These are phyloP conservation scores for Marasmius tenuissimus DNA, from an alignment of 1,284 basidiomycete genomes.

Conservation along the genomic window DNA sequence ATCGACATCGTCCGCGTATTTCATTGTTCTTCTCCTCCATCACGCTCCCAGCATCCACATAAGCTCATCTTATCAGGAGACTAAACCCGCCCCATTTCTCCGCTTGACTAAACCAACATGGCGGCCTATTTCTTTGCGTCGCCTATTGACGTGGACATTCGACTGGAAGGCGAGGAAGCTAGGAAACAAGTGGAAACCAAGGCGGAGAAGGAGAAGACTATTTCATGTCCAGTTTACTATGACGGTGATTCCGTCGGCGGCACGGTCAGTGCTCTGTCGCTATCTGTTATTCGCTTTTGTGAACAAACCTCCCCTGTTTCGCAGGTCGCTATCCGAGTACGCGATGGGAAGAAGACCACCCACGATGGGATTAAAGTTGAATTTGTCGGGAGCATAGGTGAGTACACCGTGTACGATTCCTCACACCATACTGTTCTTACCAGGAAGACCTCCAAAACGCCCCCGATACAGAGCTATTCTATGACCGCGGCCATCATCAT, in stretches of 20 bases:
- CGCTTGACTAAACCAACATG: constrained; percentile 39
- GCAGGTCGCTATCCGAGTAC: constrained; percentile 84
- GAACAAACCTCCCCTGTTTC: background rate
- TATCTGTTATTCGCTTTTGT: constrained; percentile 3
- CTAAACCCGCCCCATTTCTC: too few species aligned
- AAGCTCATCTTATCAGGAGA: too few species aligned
- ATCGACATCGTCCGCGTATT: too few species aligned
- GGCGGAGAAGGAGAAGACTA: constrained; percentile 76
- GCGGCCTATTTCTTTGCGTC: constrained; percentile 92
- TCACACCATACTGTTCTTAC: constrained; percentile 6
- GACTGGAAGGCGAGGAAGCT: constrained; percentile 83
- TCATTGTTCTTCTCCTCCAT: too few species aligned
- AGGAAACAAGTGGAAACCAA: constrained; percentile 79
- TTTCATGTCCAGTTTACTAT: constrained; percentile 91
- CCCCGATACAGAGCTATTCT: constrained; percentile 79
- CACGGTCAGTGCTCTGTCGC: constrained; percentile 56
- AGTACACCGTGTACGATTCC: constrained; percentile 23
- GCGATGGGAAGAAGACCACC: constrained; percentile 93
- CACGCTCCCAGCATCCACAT: too few species aligned
- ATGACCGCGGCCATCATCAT: constrained; percentile 96
- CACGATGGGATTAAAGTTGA: constrained; percentile 99
- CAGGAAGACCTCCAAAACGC: background rate
- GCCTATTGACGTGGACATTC: constrained; percentile 90
- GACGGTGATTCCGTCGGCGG: constrained; percentile 92
- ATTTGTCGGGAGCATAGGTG: constrained; percentile 95